phyloP scores from a whole-genome alignment of 768 basidiomycete genomes.

The Hericium erinaceus region DNA sequence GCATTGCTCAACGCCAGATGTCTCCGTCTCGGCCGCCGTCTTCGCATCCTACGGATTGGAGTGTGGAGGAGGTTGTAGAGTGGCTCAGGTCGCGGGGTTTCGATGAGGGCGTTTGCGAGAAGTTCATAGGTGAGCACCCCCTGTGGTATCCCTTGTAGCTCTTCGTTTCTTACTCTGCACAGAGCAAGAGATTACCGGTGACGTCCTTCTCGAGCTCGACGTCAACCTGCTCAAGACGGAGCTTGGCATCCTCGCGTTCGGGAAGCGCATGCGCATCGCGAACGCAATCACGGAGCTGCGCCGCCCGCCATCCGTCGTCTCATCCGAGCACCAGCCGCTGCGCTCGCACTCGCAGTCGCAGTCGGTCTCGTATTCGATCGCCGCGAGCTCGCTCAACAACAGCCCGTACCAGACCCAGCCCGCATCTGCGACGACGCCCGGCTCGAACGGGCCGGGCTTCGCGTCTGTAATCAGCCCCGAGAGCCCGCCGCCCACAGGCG shows the following conservation, averaged over 20 bases:
- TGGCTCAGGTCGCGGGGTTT: slow-evolving; percentile 86
- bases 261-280: slow-evolving; percentile 87
- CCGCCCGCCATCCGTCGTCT: slow-evolving; percentile 53
- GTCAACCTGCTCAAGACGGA: slow-evolving; percentile 85
- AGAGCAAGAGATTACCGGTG: slow-evolving; percentile 99
- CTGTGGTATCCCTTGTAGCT: not conserved
- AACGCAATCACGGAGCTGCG: slow-evolving; percentile 88
- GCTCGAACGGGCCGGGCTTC: slow-evolving; percentile 16
- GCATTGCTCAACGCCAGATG: not conserved
- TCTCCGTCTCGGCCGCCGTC: slow-evolving; percentile 12
- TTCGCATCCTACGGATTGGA: slow-evolving; percentile 65
- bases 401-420: slow-evolving; percentile 28
- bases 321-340: slow-evolving; percentile 26
- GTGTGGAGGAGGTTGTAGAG: slow-evolving; percentile 77
- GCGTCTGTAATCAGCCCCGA: slow-evolving; percentile 22
- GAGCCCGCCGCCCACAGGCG: slow-evolving; percentile 21
- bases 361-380: slow-evolving; percentile 7
- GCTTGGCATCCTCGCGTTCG: slow-evolving; percentile 89
- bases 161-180: not conserved
- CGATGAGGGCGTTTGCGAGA: slow-evolving; percentile 70
- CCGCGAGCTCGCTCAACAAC: slow-evolving; percentile 26
- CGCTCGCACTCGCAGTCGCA: slow-evolving; percentile 27
- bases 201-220: slow-evolving; percentile 92
- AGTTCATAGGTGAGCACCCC: slow-evolving; percentile 70
- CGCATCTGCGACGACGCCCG: slow-evolving; percentile 7